phyloP scores from a whole-genome alignment of 768 basidiomycete genomes.

The Chiua virens region DNA sequence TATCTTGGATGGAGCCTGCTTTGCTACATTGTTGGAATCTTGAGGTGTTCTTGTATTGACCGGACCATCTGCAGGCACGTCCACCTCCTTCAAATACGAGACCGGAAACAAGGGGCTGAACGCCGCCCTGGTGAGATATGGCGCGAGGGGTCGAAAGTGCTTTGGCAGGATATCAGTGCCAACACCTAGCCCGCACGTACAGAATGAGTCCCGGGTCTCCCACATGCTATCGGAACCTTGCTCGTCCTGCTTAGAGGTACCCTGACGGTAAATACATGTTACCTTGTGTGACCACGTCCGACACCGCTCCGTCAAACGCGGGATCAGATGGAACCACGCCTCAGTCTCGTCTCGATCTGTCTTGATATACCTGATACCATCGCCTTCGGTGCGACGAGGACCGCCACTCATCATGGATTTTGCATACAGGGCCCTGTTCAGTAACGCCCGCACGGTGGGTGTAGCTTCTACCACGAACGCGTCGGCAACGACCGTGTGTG shows the following conservation, averaged over 20 bases:
- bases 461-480: constrained; percentile 42
- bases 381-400: not conserved
- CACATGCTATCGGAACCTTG: constrained; percentile 32
- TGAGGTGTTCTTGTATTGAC: not conserved
- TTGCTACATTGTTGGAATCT: too few species aligned
- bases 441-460: not conserved
- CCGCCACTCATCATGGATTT: not conserved
- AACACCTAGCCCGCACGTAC: constrained; percentile 12
- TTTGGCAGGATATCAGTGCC: constrained; percentile 12
- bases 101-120: constrained; percentile 54
- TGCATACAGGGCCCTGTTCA: not conserved
- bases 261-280: constrained; percentile 26
- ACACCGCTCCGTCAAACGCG: constrained; percentile 52
- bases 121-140: constrained; percentile 50
- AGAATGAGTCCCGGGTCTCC: constrained; percentile 7
- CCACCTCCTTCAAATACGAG: constrained; percentile 41
- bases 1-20: too few species aligned
- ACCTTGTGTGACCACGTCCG: constrained; percentile 53
- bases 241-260: constrained; percentile 24
- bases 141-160: constrained; percentile 39
- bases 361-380: constrained; percentile 8
- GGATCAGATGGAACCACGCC: constrained; percentile 53
- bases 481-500: constrained; percentile 47
- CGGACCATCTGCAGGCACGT: not conserved
- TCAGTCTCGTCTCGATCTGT: constrained; percentile 19